These are phyloP conservation scores for Cyanodermella asteris DNA, from an alignment of 2,329 filamentous ascomycete genomes.

Conservation along the genomic window DNA sequence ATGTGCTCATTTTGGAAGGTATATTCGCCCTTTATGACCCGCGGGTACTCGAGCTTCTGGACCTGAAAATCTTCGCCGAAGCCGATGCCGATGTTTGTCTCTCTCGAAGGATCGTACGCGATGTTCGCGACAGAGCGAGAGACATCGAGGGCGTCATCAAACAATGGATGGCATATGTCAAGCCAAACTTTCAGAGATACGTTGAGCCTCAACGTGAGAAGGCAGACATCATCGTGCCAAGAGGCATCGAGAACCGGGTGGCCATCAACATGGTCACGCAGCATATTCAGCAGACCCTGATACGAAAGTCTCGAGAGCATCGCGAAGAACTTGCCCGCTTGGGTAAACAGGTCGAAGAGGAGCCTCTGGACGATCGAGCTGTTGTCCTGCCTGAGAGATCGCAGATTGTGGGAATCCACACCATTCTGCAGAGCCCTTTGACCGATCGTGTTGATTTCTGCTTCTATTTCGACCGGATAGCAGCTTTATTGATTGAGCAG, in stretches of 20 bases:
- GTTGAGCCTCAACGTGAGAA: conserved; percentile 81
- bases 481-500: conserved; percentile 68
- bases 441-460: conserved; percentile 78
- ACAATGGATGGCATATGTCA: conserved; percentile 92
- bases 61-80: conserved; percentile 96
- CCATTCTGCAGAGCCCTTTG: conserved; percentile 61
- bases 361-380: conserved; percentile 54
- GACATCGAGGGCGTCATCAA: conserved; percentile 93
- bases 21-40: conserved; percentile 87
- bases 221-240: conserved; percentile 85
- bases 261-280: conserved; percentile 86
- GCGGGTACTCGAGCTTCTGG: conserved; percentile 63
- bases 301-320: conserved; percentile 68
- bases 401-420: conserved; percentile 74
- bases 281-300: conserved; percentile 69
- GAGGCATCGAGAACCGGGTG: conserved; percentile 84
- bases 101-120: conserved; percentile 64
- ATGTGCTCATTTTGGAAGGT: conserved; percentile 84
- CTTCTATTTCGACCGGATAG: conserved; percentile 86
- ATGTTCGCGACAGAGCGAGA: conserved; percentile 71
- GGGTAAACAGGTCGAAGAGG: conserved; percentile 47
- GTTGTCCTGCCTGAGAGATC: conserved; percentile 52
- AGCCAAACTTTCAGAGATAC: conserved; percentile 87
- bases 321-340: conserved; percentile 57
- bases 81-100: conserved; percentile 88